phyloP scores from a whole-genome alignment of 1,284 basidiomycete genomes.

The Fereydounia khargensis region DNA sequence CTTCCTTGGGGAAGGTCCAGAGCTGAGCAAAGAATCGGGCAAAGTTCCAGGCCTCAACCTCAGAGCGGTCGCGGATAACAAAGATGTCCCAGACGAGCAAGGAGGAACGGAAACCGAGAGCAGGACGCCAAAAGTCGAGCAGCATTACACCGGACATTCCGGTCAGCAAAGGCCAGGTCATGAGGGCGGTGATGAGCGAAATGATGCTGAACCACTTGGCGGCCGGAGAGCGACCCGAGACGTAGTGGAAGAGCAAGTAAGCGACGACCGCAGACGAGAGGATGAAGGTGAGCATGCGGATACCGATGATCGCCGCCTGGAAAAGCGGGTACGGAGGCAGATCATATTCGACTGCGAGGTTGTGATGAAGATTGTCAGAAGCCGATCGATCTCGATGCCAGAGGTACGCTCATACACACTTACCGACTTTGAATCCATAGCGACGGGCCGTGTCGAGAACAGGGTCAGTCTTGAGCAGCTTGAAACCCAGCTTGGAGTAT shows the following conservation, averaged over 20 bases:
- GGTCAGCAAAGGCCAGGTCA: conserved; percentile 45
- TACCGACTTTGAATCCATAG: conserved; percentile 18
- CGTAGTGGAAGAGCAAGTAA: conserved; percentile 44
- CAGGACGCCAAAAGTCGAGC: conserved; percentile 52
- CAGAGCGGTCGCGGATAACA: conserved; percentile 40
- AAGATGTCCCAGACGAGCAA: conserved; percentile 55
- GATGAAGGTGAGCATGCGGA: conserved; percentile 41
- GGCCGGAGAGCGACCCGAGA: conserved; percentile 23
- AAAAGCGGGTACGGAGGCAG: conserved; percentile 36
- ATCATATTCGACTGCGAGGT: conserved; percentile 41
- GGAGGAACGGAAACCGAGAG: conserved; percentile 51
- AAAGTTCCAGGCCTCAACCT: conserved; percentile 45
- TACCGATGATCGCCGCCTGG: conserved; percentile 17
- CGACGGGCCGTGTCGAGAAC: conserved; percentile 15
- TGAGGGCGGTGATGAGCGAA: conserved; percentile 25
- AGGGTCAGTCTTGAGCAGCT: conserved; percentile 24
- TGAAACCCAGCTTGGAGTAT: conserved; percentile 36
- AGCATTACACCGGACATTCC: conserved; percentile 43
- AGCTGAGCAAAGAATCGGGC: conserved; percentile 50
- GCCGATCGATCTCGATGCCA: neutral
- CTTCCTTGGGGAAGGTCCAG: conserved; percentile 53
- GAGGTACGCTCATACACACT: neutral
- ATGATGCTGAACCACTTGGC: conserved; percentile 36
- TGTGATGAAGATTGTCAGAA: neutral
- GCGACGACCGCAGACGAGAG: conserved; percentile 29